phyloP scores from a whole-genome alignment of 169 alveolate species.

The Besnoitia besnoiti region DNA sequence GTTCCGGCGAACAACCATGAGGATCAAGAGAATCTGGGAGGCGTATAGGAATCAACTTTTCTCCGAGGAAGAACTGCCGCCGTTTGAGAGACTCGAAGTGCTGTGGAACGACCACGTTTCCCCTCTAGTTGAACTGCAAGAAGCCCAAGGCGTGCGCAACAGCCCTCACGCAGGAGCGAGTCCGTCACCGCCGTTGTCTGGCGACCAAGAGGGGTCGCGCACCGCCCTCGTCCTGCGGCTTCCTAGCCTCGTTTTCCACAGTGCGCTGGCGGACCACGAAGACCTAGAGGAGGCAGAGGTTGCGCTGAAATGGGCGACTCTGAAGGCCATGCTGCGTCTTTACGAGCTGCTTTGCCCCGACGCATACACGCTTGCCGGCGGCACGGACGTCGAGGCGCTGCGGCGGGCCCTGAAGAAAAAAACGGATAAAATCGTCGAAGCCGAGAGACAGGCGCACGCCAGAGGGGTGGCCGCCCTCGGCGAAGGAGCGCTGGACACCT shows the following conservation, averaged over 20 bases:
- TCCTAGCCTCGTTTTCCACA: background rate
- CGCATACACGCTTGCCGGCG: background rate
- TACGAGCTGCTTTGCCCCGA: background rate
- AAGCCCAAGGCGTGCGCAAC: background rate
- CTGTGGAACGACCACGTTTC: background rate
- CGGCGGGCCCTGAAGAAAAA: background rate
- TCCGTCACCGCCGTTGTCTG: too few relatives aligned
- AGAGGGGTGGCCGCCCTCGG: background rate
- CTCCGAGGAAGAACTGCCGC: background rate
- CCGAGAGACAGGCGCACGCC: background rate
- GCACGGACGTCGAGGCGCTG: background rate
- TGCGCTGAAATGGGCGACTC: background rate
- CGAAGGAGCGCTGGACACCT: background rate
- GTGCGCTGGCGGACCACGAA: background rate
- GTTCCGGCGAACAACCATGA: background rate
- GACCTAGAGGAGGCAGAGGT: background rate
- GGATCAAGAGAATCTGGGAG: background rate
- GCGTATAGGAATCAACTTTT: background rate
- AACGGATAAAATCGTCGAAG: background rate
- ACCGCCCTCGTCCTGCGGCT: background rate
- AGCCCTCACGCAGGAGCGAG: background rate
- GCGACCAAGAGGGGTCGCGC: too few relatives aligned
- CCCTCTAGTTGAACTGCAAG: background rate
- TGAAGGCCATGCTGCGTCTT: background rate
- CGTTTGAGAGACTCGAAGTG: background rate